Percentiles rank a stretch among this genome's conserved stretches.
phyloP scores from a whole-genome alignment of 371 early-diverging fungal species.

The Dinochytrium kinnereticum region DNA sequence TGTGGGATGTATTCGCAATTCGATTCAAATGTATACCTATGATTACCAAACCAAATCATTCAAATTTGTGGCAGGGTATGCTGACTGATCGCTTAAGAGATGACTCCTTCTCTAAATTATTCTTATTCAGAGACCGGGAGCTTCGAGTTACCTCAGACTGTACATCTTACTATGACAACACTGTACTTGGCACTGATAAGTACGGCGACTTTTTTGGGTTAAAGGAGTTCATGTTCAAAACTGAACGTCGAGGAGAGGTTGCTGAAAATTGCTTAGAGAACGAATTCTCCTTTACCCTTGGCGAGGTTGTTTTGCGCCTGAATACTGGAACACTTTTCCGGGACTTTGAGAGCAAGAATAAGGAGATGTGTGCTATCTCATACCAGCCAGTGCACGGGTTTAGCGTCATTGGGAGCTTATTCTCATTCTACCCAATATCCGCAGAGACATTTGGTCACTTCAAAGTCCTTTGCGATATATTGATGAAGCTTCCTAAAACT shows the following conservation, averaged over 20 bases:
- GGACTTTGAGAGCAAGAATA: constrained; percentile 8
- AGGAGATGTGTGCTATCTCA: not conserved
- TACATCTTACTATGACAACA: constrained; percentile 4
- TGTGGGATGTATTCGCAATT: constrained; percentile 33
- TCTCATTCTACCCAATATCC: constrained; percentile 19
- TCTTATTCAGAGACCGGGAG: constrained; percentile 42
- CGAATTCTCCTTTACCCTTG: constrained; percentile 32
- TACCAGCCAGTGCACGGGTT: constrained; percentile 7
- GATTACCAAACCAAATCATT: constrained; percentile 33
- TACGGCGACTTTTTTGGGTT: constrained; percentile 34
- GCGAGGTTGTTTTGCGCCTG: constrained; percentile 34
- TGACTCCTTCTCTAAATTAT: too few relatives aligned
- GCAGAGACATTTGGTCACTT: constrained; percentile 1
- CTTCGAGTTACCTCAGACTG: constrained; percentile 27
- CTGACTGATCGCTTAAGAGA: too few relatives aligned
- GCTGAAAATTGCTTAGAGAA: constrained; percentile 27
- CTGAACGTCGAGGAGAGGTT: not conserved
- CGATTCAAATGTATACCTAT: constrained; percentile 34
- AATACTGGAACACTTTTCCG: constrained; percentile 20
- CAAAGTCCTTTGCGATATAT: constrained; percentile 16
- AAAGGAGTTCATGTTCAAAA: not conserved
- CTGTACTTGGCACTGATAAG: constrained; percentile 30
- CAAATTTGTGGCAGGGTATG: constrained; percentile 37
- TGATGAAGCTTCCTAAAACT: constrained; percentile 11
- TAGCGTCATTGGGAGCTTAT: constrained; percentile 29